These are phyloP conservation scores for Elsinoe necatrix DNA, from an alignment of 2,329 filamentous ascomycete genomes.

Conservation along the genomic window DNA sequence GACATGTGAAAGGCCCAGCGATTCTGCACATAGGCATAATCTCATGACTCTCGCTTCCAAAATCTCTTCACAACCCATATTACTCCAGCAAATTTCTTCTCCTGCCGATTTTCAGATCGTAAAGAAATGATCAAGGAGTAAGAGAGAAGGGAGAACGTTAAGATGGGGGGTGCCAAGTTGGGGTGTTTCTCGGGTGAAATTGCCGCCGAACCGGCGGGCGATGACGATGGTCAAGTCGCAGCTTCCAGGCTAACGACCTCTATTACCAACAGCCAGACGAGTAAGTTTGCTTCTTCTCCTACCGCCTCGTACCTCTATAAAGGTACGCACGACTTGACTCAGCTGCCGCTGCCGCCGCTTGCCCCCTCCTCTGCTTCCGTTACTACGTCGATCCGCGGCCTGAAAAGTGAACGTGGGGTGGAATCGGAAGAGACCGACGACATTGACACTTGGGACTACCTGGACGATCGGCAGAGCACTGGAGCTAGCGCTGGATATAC, in stretches of 20 bases:
- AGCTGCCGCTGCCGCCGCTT: not conserved
- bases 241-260: constrained; percentile 12
- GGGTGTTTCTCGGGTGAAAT: not conserved
- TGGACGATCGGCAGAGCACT: not conserved
- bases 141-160: not conserved
- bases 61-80: not conserved
- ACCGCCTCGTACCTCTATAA: constrained; percentile 9
- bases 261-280: not conserved
- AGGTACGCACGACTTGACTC: not conserved
- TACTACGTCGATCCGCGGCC: not conserved
- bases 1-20: constrained; percentile 3
- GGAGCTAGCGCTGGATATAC: not conserved
- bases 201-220: constrained; percentile 8
- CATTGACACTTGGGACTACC: constrained; percentile 7
- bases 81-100: not conserved
- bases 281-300: not conserved
- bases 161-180: not conserved
- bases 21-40: not conserved
- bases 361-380: not conserved
- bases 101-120: not conserved
- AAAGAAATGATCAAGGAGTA: not conserved
- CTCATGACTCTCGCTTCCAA: not conserved
- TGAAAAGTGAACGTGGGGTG: constrained; percentile 8
- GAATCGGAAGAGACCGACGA: not conserved
- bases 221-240: constrained; percentile 13